Base-by-base conservation (phyloP, 2,329 filamentous ascomycete genomes). In the Monilinia fructicola region DNA sequence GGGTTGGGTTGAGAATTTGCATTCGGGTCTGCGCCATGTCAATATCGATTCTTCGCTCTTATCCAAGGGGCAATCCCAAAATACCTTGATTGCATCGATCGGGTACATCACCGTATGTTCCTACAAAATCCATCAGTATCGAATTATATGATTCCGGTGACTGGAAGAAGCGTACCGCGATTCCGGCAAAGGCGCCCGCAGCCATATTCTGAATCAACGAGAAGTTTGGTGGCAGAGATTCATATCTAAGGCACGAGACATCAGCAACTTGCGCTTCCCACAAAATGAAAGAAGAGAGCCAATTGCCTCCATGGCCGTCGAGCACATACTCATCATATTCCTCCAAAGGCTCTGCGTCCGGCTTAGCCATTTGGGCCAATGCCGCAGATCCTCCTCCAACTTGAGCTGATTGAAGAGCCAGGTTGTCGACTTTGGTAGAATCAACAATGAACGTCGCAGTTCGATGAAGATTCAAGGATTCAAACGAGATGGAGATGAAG, bases 51-150 rank as follows among this genome's bases (percentile, higher is more conserved):
- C n/a, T 54, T 4, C 21, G 21, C 0, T 11, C 54, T 66, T 44
- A 26, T 38, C 40, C 31, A 16, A 53, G 59, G 44, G 50, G 53
- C 58, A 66, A 58, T 64, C 54, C 65, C 7, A 59, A 59, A 73
- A 64, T 63, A 97, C 95, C 90, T 99, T 99, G 77, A 99, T 90
- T 73, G 96, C 87, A 81, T 99, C 95, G 77, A 99, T 91, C 26
- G 95, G 95, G 78, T 99, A 99, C 95, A 99, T 98, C 75, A 97
- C 93, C 68, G 94, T 96, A 80, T 98, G 94, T 82, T 98, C 94
- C 93, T 97, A 64, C 64, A 26, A 26, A 31, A 56, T 40, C 63
- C 35, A 66, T 74, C 67, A 73, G 69, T 67, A 54, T 66, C 14
- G 31, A 42, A 23, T 44, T 73, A 69, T 73, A 70, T 38, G 66